A percentile compares a stretch with the other conserved stretches of the same genome.
Evolutionary conservation across 257 asterid species (phyloP).

Genomic region (Przewalskia tangutica): DNA sequence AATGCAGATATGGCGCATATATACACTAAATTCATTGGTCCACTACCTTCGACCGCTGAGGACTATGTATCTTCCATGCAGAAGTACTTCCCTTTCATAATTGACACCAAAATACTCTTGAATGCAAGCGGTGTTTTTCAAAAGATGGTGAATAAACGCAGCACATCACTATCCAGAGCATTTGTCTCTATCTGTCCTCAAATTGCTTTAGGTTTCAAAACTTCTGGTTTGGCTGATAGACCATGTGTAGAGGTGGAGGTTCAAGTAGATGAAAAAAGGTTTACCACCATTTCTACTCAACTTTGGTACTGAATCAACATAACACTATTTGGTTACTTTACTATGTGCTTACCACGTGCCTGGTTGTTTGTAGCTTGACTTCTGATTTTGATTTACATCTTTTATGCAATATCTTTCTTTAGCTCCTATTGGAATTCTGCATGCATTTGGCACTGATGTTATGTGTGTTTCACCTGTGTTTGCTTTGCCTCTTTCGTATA

Average conservation of each 20-base stretch:
- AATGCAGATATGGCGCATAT: constrained; percentile 80
- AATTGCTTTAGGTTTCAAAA: constrained; percentile 26
- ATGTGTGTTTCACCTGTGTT: not conserved
- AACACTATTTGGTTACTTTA: not conserved
- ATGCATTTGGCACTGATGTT: not conserved
- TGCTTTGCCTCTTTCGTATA: not conserved
- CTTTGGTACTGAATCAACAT: not conserved
- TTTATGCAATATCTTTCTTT: not conserved
- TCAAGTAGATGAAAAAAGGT: constrained; percentile 84
- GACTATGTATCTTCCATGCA: constrained; percentile 55
- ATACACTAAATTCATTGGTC: constrained; percentile 64
- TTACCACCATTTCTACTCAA: not conserved
- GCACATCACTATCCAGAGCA: constrained; percentile 81
- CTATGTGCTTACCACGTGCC: not conserved
- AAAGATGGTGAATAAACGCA: constrained; percentile 33
- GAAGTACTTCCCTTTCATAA: constrained; percentile 50
- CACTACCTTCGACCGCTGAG: constrained; percentile 69
- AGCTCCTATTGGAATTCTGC: not conserved
- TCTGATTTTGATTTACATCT: not conserved
- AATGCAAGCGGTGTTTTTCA: constrained; percentile 43
- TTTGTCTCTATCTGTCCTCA: constrained; percentile 65
- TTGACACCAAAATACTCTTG: constrained; percentile 79
- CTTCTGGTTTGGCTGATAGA: constrained; percentile 27
- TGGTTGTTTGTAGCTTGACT: not conserved
- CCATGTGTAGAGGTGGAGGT: constrained; percentile 57